Conservation (phyloP, 768 basidiomycete genomes). For the Lactifluus volemus region DNA sequence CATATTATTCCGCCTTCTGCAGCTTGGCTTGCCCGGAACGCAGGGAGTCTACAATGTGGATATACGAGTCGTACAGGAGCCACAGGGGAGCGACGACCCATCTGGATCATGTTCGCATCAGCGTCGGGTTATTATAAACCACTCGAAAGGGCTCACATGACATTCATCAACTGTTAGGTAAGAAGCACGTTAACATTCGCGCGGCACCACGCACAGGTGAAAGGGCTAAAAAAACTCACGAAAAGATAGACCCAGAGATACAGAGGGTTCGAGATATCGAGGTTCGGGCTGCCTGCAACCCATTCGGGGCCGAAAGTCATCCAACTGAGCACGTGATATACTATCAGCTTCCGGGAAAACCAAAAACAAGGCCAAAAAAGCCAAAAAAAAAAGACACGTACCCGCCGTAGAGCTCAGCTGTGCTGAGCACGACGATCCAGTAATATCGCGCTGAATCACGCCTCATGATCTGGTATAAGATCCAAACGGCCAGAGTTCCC, state of each 20-base stretch:
- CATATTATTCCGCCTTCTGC: slow-evolving; percentile 4
- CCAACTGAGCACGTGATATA: slow-evolving; percentile 31
- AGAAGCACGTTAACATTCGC: not conserved
- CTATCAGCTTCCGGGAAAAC: no score
- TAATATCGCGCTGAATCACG: slow-evolving; percentile 62
- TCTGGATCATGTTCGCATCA: slow-evolving; percentile 30
- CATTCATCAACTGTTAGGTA: slow-evolving; percentile 61
- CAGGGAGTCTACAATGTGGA: slow-evolving; percentile 54
- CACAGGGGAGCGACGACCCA: slow-evolving; percentile 74
- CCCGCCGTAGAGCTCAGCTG: slow-evolving; percentile 73
- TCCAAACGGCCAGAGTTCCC: slow-evolving; percentile 66
- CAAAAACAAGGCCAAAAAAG: no score
- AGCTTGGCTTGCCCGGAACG: slow-evolving; percentile 25
- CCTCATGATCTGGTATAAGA: slow-evolving; percentile 54
- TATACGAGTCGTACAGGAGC: slow-evolving; percentile 74
- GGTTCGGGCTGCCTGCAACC: slow-evolving; percentile 63
- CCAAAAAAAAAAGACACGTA: slow-evolving; percentile 24
- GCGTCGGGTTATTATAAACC: not conserved
- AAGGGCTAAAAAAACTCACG: slow-evolving; percentile 38
- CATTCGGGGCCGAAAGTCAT: slow-evolving; percentile 90
- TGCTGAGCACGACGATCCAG: slow-evolving; percentile 74
- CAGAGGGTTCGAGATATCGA: slow-evolving; percentile 61
- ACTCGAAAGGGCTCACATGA: slow-evolving; percentile 44
- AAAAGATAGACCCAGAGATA: slow-evolving; percentile 76
- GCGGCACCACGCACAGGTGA: slow-evolving; percentile 30